These are phyloP conservation scores for Leishmania gerbilli DNA, from an alignment of 208 protist species.

Conservation along the genomic window DNA sequence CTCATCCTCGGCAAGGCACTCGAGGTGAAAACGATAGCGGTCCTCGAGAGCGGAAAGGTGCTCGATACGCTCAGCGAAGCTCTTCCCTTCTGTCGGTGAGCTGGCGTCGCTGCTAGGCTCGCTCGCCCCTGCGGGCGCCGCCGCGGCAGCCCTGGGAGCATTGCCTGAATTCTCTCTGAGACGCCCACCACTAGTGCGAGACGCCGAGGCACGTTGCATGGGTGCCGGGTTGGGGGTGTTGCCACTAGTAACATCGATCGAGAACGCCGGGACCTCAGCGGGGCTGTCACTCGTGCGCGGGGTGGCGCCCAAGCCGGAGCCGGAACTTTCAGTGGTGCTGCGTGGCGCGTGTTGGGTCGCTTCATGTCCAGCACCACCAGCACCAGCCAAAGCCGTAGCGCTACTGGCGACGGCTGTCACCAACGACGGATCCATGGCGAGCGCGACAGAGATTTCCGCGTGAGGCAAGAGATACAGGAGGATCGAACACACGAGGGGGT, in stretches of 20 bases:
- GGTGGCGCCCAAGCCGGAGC: constrained; percentile 9
- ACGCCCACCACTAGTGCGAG: not conserved
- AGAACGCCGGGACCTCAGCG: not conserved
- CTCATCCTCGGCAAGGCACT: constrained; percentile 31
- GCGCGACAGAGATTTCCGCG: not conserved
- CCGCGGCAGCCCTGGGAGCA: not conserved
- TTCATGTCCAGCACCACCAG: not conserved
- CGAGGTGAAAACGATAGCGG: constrained; percentile 34
- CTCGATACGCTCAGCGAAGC: constrained; percentile 20
- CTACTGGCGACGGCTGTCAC: not conserved
- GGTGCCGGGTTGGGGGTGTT: not conserved
- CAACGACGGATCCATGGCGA: not conserved
- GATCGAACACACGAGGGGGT: not conserved
- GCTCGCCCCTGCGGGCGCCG: not conserved
- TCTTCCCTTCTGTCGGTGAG: constrained; percentile 10
- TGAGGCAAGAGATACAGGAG: not conserved
- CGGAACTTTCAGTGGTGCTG: constrained; percentile 22
- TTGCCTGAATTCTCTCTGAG: not conserved
- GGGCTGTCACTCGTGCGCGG: constrained; percentile 8
- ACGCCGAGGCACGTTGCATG: not conserved
- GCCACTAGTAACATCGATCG: not conserved
- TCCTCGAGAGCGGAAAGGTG: constrained; percentile 25
- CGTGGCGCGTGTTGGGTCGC: constrained; percentile 10
- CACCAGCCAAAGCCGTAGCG: not conserved
- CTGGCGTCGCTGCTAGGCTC: not conserved